A percentile compares a stretch with the other conserved stretches of the same genome.
Evolutionary conservation across 106 monocot genomes (phyloP).

Genomic region (Acorus gramineus): DNA sequence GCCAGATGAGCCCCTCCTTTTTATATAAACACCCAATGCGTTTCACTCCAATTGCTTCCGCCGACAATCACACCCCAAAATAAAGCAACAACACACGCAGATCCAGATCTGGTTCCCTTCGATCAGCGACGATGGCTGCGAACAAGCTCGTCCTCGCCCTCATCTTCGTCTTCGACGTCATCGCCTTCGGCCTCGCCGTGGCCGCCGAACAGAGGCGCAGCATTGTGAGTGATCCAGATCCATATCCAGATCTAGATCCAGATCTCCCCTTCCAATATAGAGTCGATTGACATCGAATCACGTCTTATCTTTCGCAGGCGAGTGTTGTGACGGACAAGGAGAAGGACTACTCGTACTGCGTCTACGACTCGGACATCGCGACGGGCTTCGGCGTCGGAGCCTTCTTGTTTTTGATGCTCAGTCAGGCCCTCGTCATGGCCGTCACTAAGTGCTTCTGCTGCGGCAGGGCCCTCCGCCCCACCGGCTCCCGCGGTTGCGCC

Average conservation of each 20-base stretch:
- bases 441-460: slow-evolving; percentile 54
- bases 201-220: slow-evolving; percentile 51
- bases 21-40: too few relatives aligned
- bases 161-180: slow-evolving; percentile 1
- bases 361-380: slow-evolving; percentile 50
- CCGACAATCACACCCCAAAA: too few relatives aligned
- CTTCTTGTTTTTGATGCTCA: slow-evolving; percentile 29
- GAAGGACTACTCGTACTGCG: slow-evolving; percentile 44
- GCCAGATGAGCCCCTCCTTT: too few relatives aligned
- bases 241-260: not conserved
- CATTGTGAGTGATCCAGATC: not conserved
- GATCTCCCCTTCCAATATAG: not conserved
- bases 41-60: too few relatives aligned
- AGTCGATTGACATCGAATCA: not conserved
- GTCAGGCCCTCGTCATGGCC: slow-evolving; percentile 40
- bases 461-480: slow-evolving; percentile 29
- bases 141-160: slow-evolving; percentile 18
- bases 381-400: slow-evolving; percentile 47
- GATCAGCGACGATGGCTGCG: too few relatives aligned
- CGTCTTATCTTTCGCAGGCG: slow-evolving; percentile 14
- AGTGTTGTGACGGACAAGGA: slow-evolving; percentile 17
- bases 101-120: too few relatives aligned
- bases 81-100: too few relatives aligned
- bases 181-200: slow-evolving; percentile 34
- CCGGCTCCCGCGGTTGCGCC: slow-evolving; percentile 22